Evolutionary conservation across 202 grass and related monocot genomes (phyloP).

Genomic region (Carex arenaria): DNA sequence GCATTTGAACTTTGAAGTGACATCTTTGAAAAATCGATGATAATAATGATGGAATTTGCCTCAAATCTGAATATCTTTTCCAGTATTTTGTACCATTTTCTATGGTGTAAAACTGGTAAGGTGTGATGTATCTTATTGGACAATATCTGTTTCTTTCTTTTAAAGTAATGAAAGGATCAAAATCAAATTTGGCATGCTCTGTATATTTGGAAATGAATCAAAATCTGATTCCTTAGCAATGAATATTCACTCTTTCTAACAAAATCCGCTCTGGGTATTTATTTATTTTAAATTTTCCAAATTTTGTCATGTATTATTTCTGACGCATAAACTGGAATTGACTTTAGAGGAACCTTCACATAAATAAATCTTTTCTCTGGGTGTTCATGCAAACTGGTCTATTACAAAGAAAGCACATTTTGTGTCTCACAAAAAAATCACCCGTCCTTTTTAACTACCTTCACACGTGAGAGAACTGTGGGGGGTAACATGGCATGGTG

Average conservation of each 20-base stretch:
- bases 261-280: background rate
- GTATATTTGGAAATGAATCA: slow-evolving; percentile 7
- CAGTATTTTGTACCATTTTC: background rate
- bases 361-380: slow-evolving; percentile 2
- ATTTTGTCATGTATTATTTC: background rate
- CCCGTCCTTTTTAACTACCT: slow-evolving; percentile 24
- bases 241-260: background rate
- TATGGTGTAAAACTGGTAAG: background rate
- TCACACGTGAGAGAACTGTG: slow-evolving; percentile 8
- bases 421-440: background rate
- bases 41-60: background rate
- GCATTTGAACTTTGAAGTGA: too few species aligned
- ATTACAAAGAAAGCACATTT: background rate
- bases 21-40: slow-evolving; percentile 29
- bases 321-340: background rate
- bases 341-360: background rate
- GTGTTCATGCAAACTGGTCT: background rate
- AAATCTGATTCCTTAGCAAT: background rate
- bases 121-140: background rate
- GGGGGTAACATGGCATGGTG: slow-evolving; percentile 8
- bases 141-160: background rate
- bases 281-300: background rate
- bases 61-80: background rate
- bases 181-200: background rate
- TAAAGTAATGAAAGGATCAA: background rate